Evolutionary conservation across 352 stramenopile genomes (phyloP).

Genomic region (Phytopythium montanum): DNA sequence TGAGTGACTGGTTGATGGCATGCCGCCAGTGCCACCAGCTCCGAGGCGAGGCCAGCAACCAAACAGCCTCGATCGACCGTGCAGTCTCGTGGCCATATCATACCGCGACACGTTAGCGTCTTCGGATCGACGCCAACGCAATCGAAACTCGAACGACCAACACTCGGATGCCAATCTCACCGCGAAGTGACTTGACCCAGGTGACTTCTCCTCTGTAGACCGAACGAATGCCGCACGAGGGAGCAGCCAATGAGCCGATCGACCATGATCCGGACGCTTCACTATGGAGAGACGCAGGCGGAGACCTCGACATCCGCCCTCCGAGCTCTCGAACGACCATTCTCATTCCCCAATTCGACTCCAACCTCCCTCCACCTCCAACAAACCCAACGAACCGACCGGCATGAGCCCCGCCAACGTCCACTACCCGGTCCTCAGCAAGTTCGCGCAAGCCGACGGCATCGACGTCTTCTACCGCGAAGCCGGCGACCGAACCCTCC

Average conservation of each 20-base stretch:
- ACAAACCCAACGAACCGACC: not conserved
- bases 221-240: not conserved
- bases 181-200: not conserved
- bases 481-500: slow-evolving; percentile 1
- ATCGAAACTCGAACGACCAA: not conserved
- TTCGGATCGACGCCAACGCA: too few species aligned
- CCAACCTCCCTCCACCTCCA: not conserved
- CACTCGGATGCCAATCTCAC: not conserved
- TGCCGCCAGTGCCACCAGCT: too few species aligned
- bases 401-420: not conserved
- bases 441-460: slow-evolving; percentile 2
- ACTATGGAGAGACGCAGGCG: not conserved
- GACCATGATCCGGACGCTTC: too few species aligned
- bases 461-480: slow-evolving; percentile 5
- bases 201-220: too few species aligned
- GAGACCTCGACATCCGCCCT: too few species aligned
- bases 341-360: not conserved
- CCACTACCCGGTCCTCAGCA: slow-evolving; percentile 1
- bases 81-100: too few species aligned
- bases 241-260: not conserved
- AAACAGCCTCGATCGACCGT: too few species aligned
- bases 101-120: too few species aligned
- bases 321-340: not conserved
- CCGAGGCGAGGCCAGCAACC: too few species aligned
- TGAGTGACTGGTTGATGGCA: too few species aligned